A percentile compares a stretch with the other conserved stretches of the same genome.
phyloP scores from a whole-genome alignment of 2,329 filamentous ascomycete genomes.

The Colletotrichum abscissum region DNA sequence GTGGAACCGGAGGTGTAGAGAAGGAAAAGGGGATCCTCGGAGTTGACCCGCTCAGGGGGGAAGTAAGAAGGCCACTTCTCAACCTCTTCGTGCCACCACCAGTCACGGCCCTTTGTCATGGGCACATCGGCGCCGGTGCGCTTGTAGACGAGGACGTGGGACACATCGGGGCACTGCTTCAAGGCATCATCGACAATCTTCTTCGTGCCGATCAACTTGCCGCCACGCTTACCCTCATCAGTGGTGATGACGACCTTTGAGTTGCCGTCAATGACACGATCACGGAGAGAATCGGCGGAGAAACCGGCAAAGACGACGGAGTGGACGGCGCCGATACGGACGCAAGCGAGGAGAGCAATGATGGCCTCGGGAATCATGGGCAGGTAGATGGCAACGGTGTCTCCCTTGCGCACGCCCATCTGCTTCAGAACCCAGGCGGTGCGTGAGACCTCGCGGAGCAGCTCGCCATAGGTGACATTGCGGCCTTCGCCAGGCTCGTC shows the following conservation, averaged over 20 bases:
- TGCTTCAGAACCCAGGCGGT: slow-evolving; percentile 90
- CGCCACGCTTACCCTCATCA: slow-evolving; percentile 97
- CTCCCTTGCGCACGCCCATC: slow-evolving; percentile 96
- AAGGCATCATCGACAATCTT: slow-evolving; percentile 98
- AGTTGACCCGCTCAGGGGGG: slow-evolving; percentile 87
- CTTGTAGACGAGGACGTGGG: slow-evolving; percentile 90
- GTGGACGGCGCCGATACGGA: slow-evolving; percentile 94
- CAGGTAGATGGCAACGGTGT: slow-evolving; percentile 96
- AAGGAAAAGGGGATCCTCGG: slow-evolving; percentile 96
- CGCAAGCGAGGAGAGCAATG: slow-evolving; percentile 89
- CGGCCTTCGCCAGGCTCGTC: slow-evolving; percentile 91
- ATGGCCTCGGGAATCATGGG: slow-evolving; percentile 99
- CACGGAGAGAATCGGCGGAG: slow-evolving; percentile 93
- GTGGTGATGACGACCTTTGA: slow-evolving; percentile 96
- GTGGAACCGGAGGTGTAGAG: slow-evolving; percentile 98
- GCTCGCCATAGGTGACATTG: slow-evolving; percentile 91
- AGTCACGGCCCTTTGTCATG: slow-evolving; percentile 88
- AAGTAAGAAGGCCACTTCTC: slow-evolving; percentile 97
- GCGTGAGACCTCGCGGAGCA: slow-evolving; percentile 90
- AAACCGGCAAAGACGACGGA: slow-evolving; percentile 98
- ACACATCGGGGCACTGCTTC: slow-evolving; percentile 93
- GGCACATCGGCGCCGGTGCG: slow-evolving; percentile 93
- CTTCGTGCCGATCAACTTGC: slow-evolving; percentile 97
- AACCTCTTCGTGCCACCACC: slow-evolving; percentile 99
- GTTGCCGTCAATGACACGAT: slow-evolving; percentile 91